Evolutionary conservation across 345 rosid genomes (phyloP), one percentile per base, ranked within the genome.

Genomic region (Schrenkiella parvula): DNA sequence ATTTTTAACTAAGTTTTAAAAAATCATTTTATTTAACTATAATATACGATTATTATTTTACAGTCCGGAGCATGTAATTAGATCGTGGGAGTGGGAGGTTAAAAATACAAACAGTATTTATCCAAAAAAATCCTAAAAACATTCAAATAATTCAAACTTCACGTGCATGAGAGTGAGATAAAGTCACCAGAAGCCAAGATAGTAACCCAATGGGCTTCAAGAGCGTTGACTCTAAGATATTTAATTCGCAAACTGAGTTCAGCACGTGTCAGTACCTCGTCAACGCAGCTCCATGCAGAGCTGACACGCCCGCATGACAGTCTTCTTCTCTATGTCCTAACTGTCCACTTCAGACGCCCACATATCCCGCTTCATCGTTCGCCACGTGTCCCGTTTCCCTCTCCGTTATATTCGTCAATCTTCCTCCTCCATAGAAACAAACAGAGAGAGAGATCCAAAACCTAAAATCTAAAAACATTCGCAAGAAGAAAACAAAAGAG

Each of bases 271-370:
- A 12, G 14, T 14, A 66, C 37, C 25, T 66, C 70, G 35, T 46
- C 39, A 53, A 38, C 2, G 11, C 12, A 59, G 8, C 39, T 70
- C 60, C 75, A 71, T 71, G 75, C 75, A 70, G 31, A 59, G 4
- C 67, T 60, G 75, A 70, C 75, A 70, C 74, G 62, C 35, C 18
- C 31, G 50, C 34, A 25, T 50, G 60, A 26, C 67, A n/a, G 61
- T 46, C 60, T 61, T 50, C 51, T 68, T 6, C 21, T 8, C 42
- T 11, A 26, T 29, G 8, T 8, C 23, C 58, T 32, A 34, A 37
- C 70, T 53, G 58, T 28, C 58, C 58, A 28, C 39, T 55, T 55
- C 41, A 55, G n/a, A 55, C 60, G 60, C 60, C 4, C 61, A 55
- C 41, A 32, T 31, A 17, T 7, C 18, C 2, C 31, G 39, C 56